Percentiles rank a stretch among this genome's conserved stretches.
Evolutionary conservation across 2,329 filamentous ascomycete genomes (phyloP).

Genomic region (Pezicula neosporulosa): DNA sequence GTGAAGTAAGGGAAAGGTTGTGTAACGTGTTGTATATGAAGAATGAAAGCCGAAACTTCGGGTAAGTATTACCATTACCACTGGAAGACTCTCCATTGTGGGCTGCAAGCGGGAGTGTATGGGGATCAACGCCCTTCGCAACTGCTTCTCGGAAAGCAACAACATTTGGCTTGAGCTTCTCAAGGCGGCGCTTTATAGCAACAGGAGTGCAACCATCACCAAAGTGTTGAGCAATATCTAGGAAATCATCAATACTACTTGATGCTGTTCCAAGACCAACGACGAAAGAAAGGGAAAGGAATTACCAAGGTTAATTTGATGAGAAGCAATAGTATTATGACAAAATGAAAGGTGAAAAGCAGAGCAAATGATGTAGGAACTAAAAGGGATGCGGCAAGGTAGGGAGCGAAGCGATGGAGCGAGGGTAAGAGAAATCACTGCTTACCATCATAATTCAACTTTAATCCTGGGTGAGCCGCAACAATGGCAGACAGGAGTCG

Average conservation of each 20-base stretch:
- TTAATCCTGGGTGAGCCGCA: constrained; percentile 50
- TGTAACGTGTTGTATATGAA: too few species aligned
- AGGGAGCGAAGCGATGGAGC: background rate
- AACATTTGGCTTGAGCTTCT: constrained; percentile 13
- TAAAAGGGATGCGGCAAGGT: background rate
- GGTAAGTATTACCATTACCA: too few species aligned
- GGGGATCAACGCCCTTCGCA: background rate
- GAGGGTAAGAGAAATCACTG: constrained; percentile 7
- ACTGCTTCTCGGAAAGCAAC: constrained; percentile 15
- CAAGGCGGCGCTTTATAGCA: constrained; percentile 17
- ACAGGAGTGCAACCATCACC: constrained; percentile 18
- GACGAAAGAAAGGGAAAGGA: background rate
- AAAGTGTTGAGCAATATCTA: constrained; percentile 16
- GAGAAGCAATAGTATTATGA: background rate
- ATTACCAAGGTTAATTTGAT: background rate
- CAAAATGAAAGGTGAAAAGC: background rate
- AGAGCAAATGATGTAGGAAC: background rate
- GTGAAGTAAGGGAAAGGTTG: too few species aligned
- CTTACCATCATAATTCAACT: constrained; percentile 61
- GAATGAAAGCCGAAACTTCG: too few species aligned
- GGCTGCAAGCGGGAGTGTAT: background rate
- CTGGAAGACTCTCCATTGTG: too few species aligned
- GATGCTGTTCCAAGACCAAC: background rate
- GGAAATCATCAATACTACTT: background rate
- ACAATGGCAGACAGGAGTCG: constrained; percentile 60